Percentiles rank a stretch among this genome's conserved stretches.
Evolutionary conservation across 805 yeast species (phyloP).

Genomic region (Hanseniaspora mollemarum): DNA sequence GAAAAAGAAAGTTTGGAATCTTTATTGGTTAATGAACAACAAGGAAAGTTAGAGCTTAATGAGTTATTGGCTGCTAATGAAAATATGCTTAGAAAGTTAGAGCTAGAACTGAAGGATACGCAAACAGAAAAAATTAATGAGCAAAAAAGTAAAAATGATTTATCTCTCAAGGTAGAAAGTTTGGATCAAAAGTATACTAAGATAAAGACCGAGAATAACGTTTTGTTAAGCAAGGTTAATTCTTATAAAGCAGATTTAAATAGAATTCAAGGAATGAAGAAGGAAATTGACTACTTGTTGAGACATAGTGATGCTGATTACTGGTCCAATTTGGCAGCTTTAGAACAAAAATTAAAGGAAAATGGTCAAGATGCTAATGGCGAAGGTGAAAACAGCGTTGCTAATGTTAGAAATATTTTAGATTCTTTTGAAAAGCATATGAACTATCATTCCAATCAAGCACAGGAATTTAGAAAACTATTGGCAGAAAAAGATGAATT

Average conservation of each 20-base stretch:
- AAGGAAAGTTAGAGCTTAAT: not conserved
- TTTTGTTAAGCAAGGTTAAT: not conserved
- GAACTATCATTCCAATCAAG: slow-evolving; percentile 10
- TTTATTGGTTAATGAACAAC: not conserved
- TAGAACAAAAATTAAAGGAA: slow-evolving; percentile 9
- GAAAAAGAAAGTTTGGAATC: not conserved
- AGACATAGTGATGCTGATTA: slow-evolving; percentile 13
- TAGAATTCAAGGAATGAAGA: slow-evolving; percentile 1
- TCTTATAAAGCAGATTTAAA: not conserved
- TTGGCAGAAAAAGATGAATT: slow-evolving; percentile 15
- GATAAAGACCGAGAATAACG: not conserved
- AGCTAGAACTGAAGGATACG: not conserved
- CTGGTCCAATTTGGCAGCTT: slow-evolving; percentile 8
- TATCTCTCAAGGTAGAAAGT: not conserved
- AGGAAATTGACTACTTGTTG: slow-evolving; percentile 12
- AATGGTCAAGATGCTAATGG: not conserved
- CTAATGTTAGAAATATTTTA: slow-evolving; percentile 1
- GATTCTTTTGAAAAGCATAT: slow-evolving; percentile 12
- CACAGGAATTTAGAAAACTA: slow-evolving; percentile 5
- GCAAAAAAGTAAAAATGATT: not conserved
- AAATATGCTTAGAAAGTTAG: not conserved
- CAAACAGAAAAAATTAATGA: not conserved
- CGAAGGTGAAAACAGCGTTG: not conserved
- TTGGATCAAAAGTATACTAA: not conserved
- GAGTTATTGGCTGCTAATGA: not conserved